phyloP scores from a whole-genome alignment of 352 stramenopile species.

The Globisporangium emineosum region DNA sequence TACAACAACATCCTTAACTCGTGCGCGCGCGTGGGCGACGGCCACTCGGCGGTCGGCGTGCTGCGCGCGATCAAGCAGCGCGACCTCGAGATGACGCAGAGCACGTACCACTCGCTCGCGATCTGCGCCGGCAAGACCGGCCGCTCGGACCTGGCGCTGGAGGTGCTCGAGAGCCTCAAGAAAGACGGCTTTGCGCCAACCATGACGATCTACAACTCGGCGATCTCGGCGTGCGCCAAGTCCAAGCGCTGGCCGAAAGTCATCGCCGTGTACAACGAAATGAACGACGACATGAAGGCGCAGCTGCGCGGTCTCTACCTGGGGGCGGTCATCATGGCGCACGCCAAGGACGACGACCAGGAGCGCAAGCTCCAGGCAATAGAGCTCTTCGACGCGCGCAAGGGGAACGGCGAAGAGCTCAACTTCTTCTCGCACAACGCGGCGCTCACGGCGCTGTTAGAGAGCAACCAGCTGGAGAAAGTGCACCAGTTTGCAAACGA shows the following conservation, averaged over 20 bases:
- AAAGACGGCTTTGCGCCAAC: slow-evolving; percentile 52
- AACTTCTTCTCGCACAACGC: slow-evolving; percentile 78
- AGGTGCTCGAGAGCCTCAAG: slow-evolving; percentile 52
- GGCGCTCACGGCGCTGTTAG: slow-evolving; percentile 49
- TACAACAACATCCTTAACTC: slow-evolving; percentile 88
- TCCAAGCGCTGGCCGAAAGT: slow-evolving; percentile 69
- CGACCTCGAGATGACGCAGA: slow-evolving; percentile 62
- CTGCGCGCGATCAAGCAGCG: slow-evolving; percentile 61
- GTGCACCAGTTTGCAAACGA: slow-evolving; percentile 50
- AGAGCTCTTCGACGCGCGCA: slow-evolving; percentile 57
- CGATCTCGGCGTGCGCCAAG: slow-evolving; percentile 77
- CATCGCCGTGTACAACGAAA: slow-evolving; percentile 56
- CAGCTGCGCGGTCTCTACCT: slow-evolving; percentile 51
- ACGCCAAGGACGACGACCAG: slow-evolving; percentile 51
- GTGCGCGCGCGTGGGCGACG: slow-evolving; percentile 68
- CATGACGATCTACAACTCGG: slow-evolving; percentile 76
- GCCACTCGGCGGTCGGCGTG: slow-evolving; percentile 65
- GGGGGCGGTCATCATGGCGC: slow-evolving; percentile 70
- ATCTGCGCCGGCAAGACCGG: slow-evolving; percentile 79
- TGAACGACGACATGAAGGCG: slow-evolving; percentile 37
- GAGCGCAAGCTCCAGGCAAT: slow-evolving; percentile 33
- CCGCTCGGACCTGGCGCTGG: slow-evolving; percentile 63
- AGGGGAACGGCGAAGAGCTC: slow-evolving; percentile 33
- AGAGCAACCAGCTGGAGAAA: slow-evolving; percentile 52
- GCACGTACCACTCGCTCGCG: slow-evolving; percentile 76